These are phyloP conservation scores for Carpinus fangiana DNA, from an alignment of 306 rosid species.

Conservation along the genomic window DNA sequence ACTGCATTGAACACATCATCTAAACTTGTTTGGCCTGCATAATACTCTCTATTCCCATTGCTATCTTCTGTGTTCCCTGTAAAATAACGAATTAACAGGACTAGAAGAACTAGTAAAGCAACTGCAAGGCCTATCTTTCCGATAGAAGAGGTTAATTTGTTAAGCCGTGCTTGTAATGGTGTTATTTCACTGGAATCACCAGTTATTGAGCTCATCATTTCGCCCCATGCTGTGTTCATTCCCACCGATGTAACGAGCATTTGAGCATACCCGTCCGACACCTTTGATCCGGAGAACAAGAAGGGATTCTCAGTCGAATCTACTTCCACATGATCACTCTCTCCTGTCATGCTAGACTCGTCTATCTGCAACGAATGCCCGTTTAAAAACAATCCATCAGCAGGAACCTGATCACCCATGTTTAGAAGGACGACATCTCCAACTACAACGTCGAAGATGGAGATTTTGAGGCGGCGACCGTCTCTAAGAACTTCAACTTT, in stretches of 20 bases:
- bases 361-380: conserved; percentile 78
- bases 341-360: conserved; percentile 95
- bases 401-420: conserved; percentile 86
- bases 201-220: conserved; percentile 84
- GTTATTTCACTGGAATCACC: conserved; percentile 60
- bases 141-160: conserved; percentile 69
- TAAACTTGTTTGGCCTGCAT: conserved; percentile 34
- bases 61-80: conserved; percentile 60
- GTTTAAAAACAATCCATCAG: conserved; percentile 70
- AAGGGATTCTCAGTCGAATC: conserved; percentile 51
- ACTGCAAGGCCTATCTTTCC: conserved; percentile 93
- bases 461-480: conserved; percentile 55
- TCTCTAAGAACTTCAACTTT: conserved; percentile 59
- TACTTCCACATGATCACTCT: conserved; percentile 76
- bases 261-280: conserved; percentile 63
- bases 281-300: conserved; percentile 80
- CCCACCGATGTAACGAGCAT: conserved; percentile 86
- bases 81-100: conserved; percentile 74
- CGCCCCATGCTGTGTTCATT: conserved; percentile 83
- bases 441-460: conserved; percentile 69
- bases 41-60: conserved; percentile 48
- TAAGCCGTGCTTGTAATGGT: conserved; percentile 81
- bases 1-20: conserved; percentile 52
- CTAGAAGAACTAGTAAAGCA: conserved; percentile 71
- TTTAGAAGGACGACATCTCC: conserved; percentile 69